Evolutionary conservation across 2,329 filamentous ascomycete genomes (phyloP).

Genomic region (Ilyonectria destructans): DNA sequence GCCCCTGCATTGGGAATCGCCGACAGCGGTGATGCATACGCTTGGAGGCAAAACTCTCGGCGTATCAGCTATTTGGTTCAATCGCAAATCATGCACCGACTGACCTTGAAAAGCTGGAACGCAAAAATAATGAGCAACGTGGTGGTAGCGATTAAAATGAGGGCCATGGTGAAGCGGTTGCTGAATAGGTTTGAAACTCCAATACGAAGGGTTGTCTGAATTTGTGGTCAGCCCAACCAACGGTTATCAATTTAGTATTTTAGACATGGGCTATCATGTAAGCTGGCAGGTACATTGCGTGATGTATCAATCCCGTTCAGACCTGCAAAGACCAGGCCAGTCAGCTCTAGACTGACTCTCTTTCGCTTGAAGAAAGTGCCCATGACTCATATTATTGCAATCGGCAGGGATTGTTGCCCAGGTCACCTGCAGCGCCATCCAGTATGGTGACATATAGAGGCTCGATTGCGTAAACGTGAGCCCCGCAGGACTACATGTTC

Average conservation of each 20-base stretch:
- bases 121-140: not conserved
- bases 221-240: not conserved
- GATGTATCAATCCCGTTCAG: not conserved
- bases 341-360: not conserved
- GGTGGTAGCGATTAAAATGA: not conserved
- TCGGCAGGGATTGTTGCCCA: not conserved
- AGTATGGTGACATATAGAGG: not conserved
- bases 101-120: not conserved
- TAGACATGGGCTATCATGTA: not conserved
- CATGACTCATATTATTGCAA: not conserved
- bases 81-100: not conserved
- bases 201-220: not conserved
- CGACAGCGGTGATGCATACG: constrained; percentile 32
- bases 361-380: not conserved
- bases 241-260: constrained; percentile 1
- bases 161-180: not conserved
- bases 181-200: not conserved
- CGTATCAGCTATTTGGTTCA: not conserved
- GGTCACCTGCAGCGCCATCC: not conserved
- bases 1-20: constrained; percentile 42
- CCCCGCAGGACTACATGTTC: not conserved
- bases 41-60: constrained; percentile 7
- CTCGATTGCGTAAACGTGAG: not conserved
- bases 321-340: not conserved
- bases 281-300: not conserved